These are phyloP conservation scores for Gautieria morchelliformis DNA, from an alignment of 768 basidiomycete genomes.

Conservation along the genomic window DNA sequence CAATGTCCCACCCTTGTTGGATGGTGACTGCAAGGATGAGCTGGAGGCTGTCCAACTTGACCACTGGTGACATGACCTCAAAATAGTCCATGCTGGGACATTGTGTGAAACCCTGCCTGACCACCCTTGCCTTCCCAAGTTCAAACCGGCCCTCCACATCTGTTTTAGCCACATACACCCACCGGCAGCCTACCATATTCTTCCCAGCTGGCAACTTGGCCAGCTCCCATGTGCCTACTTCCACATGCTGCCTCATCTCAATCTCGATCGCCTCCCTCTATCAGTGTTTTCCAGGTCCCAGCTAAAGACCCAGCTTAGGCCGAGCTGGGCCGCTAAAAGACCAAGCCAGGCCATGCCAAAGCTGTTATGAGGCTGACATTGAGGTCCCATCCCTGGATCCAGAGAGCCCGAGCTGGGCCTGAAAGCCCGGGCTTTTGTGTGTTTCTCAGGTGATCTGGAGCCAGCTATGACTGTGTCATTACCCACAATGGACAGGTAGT, in stretches of 20 bases:
- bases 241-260: slow-evolving; percentile 16
- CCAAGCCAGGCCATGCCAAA: too few species aligned
- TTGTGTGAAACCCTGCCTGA: slow-evolving; percentile 16
- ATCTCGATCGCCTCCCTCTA: background rate
- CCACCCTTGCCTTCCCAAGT: slow-evolving; percentile 17
- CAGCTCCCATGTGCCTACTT: slow-evolving; percentile 16
- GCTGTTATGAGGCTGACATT: too few species aligned
- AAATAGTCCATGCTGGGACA: slow-evolving; percentile 18
- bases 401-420: too few species aligned
- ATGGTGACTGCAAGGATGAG: slow-evolving; percentile 19
- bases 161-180: slow-evolving; percentile 20
- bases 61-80: slow-evolving; percentile 31
- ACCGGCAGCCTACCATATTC: slow-evolving; percentile 14
- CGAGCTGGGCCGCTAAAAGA: too few species aligned
- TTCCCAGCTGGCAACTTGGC: slow-evolving; percentile 12
- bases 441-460: too few species aligned
- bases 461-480: too few species aligned
- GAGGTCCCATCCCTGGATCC: too few species aligned
- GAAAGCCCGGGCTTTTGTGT: too few species aligned
- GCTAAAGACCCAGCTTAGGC: too few species aligned
- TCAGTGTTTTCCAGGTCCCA: too few species aligned
- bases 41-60: slow-evolving; percentile 26
- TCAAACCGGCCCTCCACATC: slow-evolving; percentile 15
- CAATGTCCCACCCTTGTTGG: slow-evolving; percentile 17
- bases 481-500: too few species aligned